A percentile compares a stretch with the other conserved stretches of the same genome.
phyloP scores from a whole-genome alignment of 2,329 filamentous ascomycete genomes.

The Tolypocladium paradoxum region DNA sequence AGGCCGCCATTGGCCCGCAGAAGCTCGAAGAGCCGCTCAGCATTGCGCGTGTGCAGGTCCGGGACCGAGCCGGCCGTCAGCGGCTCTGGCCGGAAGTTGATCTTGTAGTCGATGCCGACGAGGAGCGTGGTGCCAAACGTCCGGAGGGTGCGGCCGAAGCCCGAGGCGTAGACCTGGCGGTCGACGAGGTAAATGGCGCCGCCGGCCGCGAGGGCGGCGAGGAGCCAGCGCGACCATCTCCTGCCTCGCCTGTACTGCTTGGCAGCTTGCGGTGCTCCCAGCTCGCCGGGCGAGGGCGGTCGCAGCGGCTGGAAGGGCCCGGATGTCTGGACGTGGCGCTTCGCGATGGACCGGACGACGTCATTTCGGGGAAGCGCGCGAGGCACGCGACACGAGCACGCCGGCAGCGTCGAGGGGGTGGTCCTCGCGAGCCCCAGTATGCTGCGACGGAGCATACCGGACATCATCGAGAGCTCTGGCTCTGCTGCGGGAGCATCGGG shows the following conservation, averaged over 20 bases:
- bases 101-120: slow-evolving; percentile 86
- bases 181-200: slow-evolving; percentile 61
- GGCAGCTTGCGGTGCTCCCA: slow-evolving; percentile 60
- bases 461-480: slow-evolving; percentile 5
- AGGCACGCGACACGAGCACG: slow-evolving; percentile 6
- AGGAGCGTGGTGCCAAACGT: slow-evolving; percentile 73
- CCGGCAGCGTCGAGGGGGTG: slow-evolving; percentile 3
- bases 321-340: slow-evolving; percentile 19
- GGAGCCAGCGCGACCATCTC: slow-evolving; percentile 67
- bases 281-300: slow-evolving; percentile 67
- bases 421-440: slow-evolving; percentile 12
- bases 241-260: slow-evolving; percentile 60
- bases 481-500: slow-evolving; percentile 5
- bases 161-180: slow-evolving; percentile 64
- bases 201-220: slow-evolving; percentile 47
- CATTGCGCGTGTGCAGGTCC: slow-evolving; percentile 74
- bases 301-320: slow-evolving; percentile 52
- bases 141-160: slow-evolving; percentile 64
- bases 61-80: slow-evolving; percentile 61
- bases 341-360: slow-evolving; percentile 1
- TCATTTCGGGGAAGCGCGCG: slow-evolving; percentile 1
- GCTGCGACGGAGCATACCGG: slow-evolving; percentile 18
- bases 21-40: slow-evolving; percentile 70
- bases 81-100: slow-evolving; percentile 83
- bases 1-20: slow-evolving; percentile 80